Base-by-base conservation (phyloP, 2,329 filamentous ascomycete genomes). In the Plectosphaerella sp. region DNA sequence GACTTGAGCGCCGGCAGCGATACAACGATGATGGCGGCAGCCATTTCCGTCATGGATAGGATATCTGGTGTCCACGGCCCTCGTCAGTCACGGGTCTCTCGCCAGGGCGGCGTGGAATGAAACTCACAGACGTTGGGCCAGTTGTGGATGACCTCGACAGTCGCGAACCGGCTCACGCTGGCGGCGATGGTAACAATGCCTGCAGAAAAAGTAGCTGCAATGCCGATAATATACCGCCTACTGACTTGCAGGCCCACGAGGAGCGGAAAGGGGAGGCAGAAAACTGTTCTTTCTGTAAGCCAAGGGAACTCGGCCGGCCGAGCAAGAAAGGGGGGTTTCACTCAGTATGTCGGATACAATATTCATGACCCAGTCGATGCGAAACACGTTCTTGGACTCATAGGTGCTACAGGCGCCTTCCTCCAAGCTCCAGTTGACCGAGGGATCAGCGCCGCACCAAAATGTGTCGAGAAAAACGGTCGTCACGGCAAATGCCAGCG, bases 301-400 rank as follows among this genome's bases (percentile, higher is more conserved):
- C 11, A 41, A 22, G 7, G 5, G 5, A 22, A 22, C 3, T 22
- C 22, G 35, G 15, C 15, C 35, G 35, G 35, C 35, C 11, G 11
- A 6, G 43, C n/a, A n/a, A n/a, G 2, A 35, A 18, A 15, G 12
- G 35, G 9, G 6, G 12, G 1, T 51, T 57, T 7, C 45, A 61
- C 61, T 62, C 28, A 62, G 25, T 5, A 62, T 41, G 16, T 62
- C 61, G 1, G 61, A 59, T 3, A 50, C 35, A 16, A 65, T 51
- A 42, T 66, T 65, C 61, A 65, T 52, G 1, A 22, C 57, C 63
- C 63, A 65, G 37, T 65, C 63, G 35, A 66, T 62, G 3, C 59
- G 63, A 4, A 62, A 62, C 2, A 65, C 58, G 0, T 47, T 42
- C 49, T 59, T 65, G 1, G 63, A 65, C 15, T 58, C 58, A 36